These are phyloP conservation scores for Tetrastigma voinierianum DNA, from an alignment of 164 flowering plant species.

Conservation along the genomic window DNA sequence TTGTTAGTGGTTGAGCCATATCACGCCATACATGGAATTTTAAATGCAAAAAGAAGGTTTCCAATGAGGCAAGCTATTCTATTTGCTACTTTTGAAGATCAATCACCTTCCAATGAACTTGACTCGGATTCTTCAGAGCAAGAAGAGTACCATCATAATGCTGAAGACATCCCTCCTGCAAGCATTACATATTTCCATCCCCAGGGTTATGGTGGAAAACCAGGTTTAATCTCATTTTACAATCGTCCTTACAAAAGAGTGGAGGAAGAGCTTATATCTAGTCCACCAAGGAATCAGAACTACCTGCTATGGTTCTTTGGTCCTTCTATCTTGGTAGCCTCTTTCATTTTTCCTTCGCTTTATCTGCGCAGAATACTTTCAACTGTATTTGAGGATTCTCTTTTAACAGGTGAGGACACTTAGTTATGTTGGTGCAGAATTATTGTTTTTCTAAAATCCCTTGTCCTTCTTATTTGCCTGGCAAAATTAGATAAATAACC, in stretches of 20 bases:
- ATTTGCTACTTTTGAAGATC: constrained; percentile 47
- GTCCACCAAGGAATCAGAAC: constrained; percentile 28
- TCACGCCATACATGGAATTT: constrained; percentile 20
- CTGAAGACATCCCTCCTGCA: constrained; percentile 29
- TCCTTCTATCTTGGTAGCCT: constrained; percentile 85
- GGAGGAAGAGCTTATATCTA: constrained; percentile 20
- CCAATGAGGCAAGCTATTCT: constrained; percentile 25
- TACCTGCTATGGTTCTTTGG: constrained; percentile 68
- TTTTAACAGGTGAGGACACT: constrained; percentile 65
- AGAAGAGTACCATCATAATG: constrained; percentile 22
- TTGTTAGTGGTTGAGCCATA: constrained; percentile 26
- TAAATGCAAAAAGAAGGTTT: constrained; percentile 18
- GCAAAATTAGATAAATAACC: too few relatives aligned
- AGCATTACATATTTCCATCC: constrained; percentile 21
- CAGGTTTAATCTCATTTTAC: constrained; percentile 81
- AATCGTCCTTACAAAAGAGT: constrained; percentile 34
- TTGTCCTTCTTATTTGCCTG: too few relatives aligned
- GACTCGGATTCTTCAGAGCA: constrained; percentile 31
- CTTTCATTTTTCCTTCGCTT: constrained; percentile 85
- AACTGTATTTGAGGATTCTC: constrained; percentile 86
- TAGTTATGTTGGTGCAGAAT: neutral
- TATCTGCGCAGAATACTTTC: constrained; percentile 81
- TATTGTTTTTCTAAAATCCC: neutral
- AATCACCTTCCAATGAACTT: constrained; percentile 28
- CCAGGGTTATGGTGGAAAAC: constrained; percentile 58